Base-by-base conservation (phyloP, 768 basidiomycete species). In the Dacryopinax primogenitus region DNA sequence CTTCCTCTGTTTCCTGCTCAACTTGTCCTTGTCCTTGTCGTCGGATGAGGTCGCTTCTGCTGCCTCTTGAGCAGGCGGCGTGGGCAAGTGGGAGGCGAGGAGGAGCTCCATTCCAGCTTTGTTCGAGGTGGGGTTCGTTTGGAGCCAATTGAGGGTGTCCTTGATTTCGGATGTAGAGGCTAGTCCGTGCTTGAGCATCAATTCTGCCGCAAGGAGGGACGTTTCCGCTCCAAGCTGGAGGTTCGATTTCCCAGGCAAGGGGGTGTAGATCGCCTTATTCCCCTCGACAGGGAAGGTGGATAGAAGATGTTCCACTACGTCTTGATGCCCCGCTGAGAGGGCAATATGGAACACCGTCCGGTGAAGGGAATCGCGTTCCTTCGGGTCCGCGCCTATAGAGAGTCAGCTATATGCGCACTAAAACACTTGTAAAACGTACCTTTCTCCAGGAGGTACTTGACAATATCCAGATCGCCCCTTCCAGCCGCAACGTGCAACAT, bases 1-100 rank as follows among this genome's bases (percentile, higher is more conserved):
- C 51, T 58, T 58, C 13, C 30, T 11, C 51, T 58, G 51, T 58
- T 58, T 58, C 51, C 51, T 58, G 51, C 51, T 58, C 4, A 58
- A 30, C 51, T 58, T 58, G 4, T 58, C 51, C 9, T 28, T 23
- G 41, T 23, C 51, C 13, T 47, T 15, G 45, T 12, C 12, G 45
- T 47, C 9, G 45, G 45, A 12, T 21, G 45, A 6, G 45, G 12
- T 9, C 13, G 45, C n/a, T 15, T 7, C 23, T 12, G 45, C n/a
- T 9, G 45, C 23, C 13, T 13, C 13, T 23, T 21, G 45, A 7
- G 45, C 9, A 15, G 45, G 45, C 11, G 45, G 45, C 23, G 23
- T 12, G 45, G 45, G 13, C 13, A 58, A 30, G 30, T 58, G 30
- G 11, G 51, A 7, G 4, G 51, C 9, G 13, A 58, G 51, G 7